phyloP scores from a whole-genome alignment of 139 green algal genomes.

The Haematococcus sp. region DNA sequence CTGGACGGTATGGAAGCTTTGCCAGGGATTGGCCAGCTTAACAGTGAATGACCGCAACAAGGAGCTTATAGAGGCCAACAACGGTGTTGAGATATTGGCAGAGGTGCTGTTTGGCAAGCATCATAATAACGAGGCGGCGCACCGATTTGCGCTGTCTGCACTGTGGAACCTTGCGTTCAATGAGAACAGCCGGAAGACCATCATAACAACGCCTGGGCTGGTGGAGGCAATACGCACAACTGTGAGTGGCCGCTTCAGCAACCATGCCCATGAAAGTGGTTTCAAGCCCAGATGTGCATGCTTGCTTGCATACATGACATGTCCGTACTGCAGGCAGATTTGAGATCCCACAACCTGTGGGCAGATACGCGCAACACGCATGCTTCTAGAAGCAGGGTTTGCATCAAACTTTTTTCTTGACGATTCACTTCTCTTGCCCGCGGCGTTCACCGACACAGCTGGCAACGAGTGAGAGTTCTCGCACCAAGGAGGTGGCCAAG shows the following conservation, averaged over 20 bases:
- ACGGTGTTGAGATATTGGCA: conserved; percentile 28
- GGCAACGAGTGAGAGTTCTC: conserved; percentile 22
- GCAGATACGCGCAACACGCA: no score
- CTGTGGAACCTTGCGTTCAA: conserved; percentile 62
- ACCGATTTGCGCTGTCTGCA: conserved; percentile 33
- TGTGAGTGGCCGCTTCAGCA: not conserved
- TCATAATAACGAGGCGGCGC: conserved; percentile 45
- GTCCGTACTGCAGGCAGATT: no score
- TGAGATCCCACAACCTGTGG: no score
- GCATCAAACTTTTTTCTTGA: no score
- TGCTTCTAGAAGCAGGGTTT: no score
- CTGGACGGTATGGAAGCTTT: conserved; percentile 57
- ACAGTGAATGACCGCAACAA: conserved; percentile 50
- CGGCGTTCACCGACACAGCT: not conserved
- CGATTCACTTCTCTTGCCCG: no score
- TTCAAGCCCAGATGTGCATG: no score
- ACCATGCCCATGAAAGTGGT: no score
- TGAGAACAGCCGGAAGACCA: conserved; percentile 11
- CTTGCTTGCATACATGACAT: no score
- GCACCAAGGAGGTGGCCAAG: conserved; percentile 50
- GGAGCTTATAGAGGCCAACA: conserved; percentile 8
- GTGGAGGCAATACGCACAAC: conserved; percentile 46
- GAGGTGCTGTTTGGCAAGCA: conserved; percentile 36
- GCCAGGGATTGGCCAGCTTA: conserved; percentile 43
- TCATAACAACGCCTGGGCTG: conserved; percentile 22